Conservation (phyloP, 2,329 filamentous ascomycete genomes). For the Colletotrichum coccodes region DNA sequence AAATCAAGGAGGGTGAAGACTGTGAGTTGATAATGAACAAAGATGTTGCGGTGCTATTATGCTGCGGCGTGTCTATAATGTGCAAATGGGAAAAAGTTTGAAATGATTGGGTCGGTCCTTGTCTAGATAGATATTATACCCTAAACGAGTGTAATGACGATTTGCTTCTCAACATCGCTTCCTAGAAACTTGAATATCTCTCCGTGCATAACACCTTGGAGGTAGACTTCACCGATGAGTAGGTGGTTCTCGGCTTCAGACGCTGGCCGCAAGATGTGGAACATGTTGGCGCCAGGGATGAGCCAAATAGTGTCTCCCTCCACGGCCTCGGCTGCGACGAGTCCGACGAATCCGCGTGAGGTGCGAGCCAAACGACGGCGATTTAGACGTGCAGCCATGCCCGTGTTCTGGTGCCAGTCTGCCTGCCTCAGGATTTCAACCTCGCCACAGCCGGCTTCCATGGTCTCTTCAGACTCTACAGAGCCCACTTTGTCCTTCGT, state of each 20-base stretch:
- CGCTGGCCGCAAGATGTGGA: background rate
- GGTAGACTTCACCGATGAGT: background rate
- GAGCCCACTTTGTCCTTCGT: too few species aligned
- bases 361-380: background rate
- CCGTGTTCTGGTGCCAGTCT: background rate
- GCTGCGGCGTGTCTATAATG: background rate
- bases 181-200: background rate
- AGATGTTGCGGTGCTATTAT: background rate
- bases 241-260: background rate
- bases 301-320: background rate
- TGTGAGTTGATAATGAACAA: conserved; percentile 1
- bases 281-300: background rate
- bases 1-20: background rate
- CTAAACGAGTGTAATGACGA: conserved; percentile 20
- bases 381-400: background rate
- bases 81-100: background rate
- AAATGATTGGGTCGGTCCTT: conserved; percentile 10
- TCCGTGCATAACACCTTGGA: background rate
- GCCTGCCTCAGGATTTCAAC: background rate
- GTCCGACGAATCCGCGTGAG: background rate
- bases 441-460: background rate
- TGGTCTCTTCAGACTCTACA: too few species aligned
- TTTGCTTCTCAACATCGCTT: background rate
- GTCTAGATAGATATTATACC: conserved; percentile 25
- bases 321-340: background rate